phyloP scores from a whole-genome alignment of 768 basidiomycete species.

The Glaciozyma antarctica region DNA sequence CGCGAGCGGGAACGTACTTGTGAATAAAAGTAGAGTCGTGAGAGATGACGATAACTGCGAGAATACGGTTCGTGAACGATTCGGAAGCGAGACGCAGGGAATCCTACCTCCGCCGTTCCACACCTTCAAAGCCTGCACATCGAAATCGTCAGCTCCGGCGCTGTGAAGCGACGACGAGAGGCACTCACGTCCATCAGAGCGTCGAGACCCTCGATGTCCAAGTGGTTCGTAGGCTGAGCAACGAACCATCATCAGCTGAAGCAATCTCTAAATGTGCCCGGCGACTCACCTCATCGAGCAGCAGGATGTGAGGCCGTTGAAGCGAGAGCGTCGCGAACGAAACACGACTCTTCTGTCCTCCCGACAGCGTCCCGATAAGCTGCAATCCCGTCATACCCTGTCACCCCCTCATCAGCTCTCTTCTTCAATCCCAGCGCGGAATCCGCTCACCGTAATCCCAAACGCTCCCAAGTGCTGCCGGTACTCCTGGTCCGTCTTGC shows the following conservation, averaged over 20 bases:
- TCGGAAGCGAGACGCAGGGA: background rate
- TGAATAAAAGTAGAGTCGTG: slow-evolving; percentile 24
- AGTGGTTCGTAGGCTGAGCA: slow-evolving; percentile 32
- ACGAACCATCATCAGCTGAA: background rate
- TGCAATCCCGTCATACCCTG: slow-evolving; percentile 49
- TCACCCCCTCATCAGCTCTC: slow-evolving; percentile 7
- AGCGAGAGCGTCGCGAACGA: slow-evolving; percentile 72
- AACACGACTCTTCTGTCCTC: slow-evolving; percentile 93
- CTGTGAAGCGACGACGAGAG: no score
- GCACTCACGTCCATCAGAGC: slow-evolving; percentile 59
- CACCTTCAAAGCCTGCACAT: slow-evolving; percentile 44
- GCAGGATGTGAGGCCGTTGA: slow-evolving; percentile 78
- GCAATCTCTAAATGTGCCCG: no score
- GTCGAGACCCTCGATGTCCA: slow-evolving; percentile 70
- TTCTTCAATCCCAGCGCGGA: background rate
- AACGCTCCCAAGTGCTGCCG: slow-evolving; percentile 90
- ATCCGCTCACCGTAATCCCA: slow-evolving; percentile 67
- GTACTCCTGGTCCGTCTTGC: slow-evolving; percentile 92
- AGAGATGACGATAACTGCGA: slow-evolving; percentile 28
- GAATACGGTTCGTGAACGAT: background rate
- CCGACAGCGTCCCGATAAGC: slow-evolving; percentile 78
- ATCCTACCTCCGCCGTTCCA: slow-evolving; percentile 37
- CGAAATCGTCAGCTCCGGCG: no score
- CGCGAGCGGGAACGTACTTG: background rate
- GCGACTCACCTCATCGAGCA: slow-evolving; percentile 75